phyloP scores from a whole-genome alignment of 129 eudicot genomes.

The carrot (Daucus carota) region DNA sequence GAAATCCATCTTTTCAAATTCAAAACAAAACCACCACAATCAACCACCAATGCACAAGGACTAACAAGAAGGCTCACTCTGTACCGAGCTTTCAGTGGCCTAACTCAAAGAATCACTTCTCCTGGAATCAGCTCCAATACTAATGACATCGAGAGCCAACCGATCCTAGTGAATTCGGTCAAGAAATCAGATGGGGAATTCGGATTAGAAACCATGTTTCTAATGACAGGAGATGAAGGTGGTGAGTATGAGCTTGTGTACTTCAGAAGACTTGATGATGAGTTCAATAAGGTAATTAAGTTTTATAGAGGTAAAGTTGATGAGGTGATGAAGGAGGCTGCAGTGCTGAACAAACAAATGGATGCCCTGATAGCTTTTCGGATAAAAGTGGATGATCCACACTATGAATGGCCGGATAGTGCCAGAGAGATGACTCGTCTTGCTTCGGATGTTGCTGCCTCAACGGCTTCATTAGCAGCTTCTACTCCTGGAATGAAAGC shows the following conservation, averaged over 20 bases:
- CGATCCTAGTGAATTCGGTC: slow-evolving; percentile 15
- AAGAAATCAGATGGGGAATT: slow-evolving; percentile 16
- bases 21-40: background rate
- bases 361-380: slow-evolving; percentile 47
- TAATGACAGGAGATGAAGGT: slow-evolving; percentile 44
- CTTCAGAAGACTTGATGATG: slow-evolving; percentile 43
- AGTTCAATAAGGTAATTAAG: slow-evolving; percentile 46
- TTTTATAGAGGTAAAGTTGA: slow-evolving; percentile 42
- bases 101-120: slow-evolving; percentile 13
- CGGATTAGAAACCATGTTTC: slow-evolving; percentile 37
- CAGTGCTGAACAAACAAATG: slow-evolving; percentile 47
- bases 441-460: slow-evolving; percentile 18
- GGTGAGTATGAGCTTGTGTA: slow-evolving; percentile 45
- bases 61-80: slow-evolving; percentile 20
- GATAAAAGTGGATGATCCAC: slow-evolving; percentile 35
- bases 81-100: slow-evolving; percentile 50
- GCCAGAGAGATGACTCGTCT: slow-evolving; percentile 13
- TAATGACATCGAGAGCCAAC: slow-evolving; percentile 21
- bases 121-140: slow-evolving; percentile 16
- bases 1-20: background rate
- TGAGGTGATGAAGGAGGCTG: slow-evolving; percentile 45
- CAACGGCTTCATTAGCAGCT: slow-evolving; percentile 28
- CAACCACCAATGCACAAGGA: background rate
- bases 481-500: slow-evolving; percentile 15
- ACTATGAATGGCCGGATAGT: background rate